phyloP scores from a whole-genome alignment of 352 stramenopile genomes.

The Phytopythium helicoides region DNA sequence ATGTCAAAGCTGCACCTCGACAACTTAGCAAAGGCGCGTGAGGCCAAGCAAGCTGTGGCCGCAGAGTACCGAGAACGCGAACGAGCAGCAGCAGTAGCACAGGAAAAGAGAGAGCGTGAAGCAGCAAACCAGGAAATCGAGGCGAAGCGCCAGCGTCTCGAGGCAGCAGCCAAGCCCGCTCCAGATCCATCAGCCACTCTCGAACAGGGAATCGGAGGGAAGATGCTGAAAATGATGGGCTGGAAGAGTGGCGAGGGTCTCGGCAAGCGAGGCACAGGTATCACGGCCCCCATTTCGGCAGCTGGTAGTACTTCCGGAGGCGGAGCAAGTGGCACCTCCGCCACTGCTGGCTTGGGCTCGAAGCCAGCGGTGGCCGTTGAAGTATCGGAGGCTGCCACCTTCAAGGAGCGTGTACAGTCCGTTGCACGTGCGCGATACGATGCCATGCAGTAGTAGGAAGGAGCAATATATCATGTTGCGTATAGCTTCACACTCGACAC shows the following conservation, averaged over 20 bases:
- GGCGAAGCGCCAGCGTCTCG: conserved; percentile 5
- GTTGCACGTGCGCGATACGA: conserved; percentile 67
- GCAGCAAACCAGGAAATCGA: conserved; percentile 4
- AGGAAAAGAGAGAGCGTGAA: conserved; percentile 6
- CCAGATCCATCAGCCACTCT: conserved; percentile 20
- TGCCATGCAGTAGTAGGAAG: conserved; percentile 1
- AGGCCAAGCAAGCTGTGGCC: conserved; percentile 63
- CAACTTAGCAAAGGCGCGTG: conserved; percentile 75
- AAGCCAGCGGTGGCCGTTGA: conserved; percentile 36
- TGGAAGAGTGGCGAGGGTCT: conserved; percentile 84
- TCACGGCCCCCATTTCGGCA: conserved; percentile 62
- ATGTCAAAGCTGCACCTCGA: conserved; percentile 71
- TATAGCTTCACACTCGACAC: not conserved
- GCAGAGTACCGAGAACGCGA: conserved; percentile 64
- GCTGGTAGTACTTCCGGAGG: conserved; percentile 15
- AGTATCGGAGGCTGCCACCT: conserved; percentile 41
- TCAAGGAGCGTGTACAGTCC: conserved; percentile 64
- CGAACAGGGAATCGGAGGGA: conserved; percentile 70
- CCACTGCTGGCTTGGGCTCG: conserved; percentile 53
- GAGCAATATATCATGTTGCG: conserved; percentile 1
- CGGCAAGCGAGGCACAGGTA: conserved; percentile 76
- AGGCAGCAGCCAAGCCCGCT: conserved; percentile 1
- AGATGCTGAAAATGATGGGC: conserved; percentile 88
- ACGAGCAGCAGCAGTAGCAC: conserved; percentile 17
- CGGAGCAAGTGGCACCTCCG: conserved; percentile 15